Conservation (phyloP, 345 rosid species). For the Raphanus raphanistrum region DNA sequence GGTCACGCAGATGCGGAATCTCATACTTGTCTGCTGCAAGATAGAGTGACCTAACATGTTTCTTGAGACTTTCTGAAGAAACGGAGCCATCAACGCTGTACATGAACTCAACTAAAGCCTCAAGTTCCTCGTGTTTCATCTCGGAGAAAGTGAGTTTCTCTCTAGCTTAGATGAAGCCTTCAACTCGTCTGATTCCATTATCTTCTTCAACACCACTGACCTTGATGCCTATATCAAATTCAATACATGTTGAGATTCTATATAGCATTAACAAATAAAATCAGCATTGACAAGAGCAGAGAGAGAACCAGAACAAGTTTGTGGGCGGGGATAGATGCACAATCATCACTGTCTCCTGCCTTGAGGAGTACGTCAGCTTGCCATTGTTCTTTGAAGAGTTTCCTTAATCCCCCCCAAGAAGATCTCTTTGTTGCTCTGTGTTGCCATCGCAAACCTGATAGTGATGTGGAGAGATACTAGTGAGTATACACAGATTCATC, state of each 20-base stretch:
- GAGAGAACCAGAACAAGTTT: not conserved
- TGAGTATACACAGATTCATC: not conserved
- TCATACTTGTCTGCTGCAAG: not conserved
- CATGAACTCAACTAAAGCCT: not conserved
- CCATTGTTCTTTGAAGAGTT: not conserved
- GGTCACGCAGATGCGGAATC: not conserved
- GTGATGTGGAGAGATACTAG: not conserved
- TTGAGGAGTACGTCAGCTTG: not conserved
- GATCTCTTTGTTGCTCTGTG: not conserved
- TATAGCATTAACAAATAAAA: too few relatives aligned
- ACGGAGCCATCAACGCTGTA: not conserved
- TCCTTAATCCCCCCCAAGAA: not conserved
- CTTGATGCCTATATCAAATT: not conserved
- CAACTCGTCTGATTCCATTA: not conserved
- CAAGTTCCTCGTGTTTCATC: not conserved
- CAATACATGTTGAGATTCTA: not conserved
- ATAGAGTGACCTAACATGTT: not conserved
- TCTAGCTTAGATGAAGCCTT: not conserved
- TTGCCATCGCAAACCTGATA: not conserved
- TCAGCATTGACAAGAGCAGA: too few relatives aligned
- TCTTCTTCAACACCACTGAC: not conserved
- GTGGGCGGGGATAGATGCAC: not conserved
- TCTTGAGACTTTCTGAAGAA: not conserved
- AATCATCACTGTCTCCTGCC: not conserved
- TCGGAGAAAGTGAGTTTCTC: not conserved